Evolutionary conservation across 306 rosid species (phyloP).

Genomic region (Gillenia trifoliata): DNA sequence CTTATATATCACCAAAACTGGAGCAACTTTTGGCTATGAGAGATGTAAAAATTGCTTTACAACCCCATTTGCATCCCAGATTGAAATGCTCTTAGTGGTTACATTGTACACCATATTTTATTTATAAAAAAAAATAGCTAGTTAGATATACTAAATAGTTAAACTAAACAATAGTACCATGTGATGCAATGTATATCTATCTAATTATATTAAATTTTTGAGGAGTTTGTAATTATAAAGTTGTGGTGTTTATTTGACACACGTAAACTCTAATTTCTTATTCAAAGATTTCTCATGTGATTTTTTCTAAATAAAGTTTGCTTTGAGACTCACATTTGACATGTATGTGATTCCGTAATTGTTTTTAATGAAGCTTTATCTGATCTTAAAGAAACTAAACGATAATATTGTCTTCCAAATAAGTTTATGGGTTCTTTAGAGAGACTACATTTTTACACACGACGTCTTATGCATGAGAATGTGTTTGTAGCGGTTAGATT

Average conservation of each 20-base stretch:
- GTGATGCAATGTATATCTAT: neutral
- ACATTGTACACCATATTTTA: neutral
- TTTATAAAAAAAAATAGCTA: too few relatives aligned
- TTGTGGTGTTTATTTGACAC: neutral
- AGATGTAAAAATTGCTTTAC: too few relatives aligned
- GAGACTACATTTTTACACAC: neutral
- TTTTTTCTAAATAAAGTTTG: too few relatives aligned
- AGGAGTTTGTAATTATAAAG: neutral
- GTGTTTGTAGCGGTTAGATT: neutral
- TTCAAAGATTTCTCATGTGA: too few relatives aligned
- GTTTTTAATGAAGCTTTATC: too few relatives aligned
- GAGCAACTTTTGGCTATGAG: too few relatives aligned
- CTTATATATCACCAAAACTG: too few relatives aligned
- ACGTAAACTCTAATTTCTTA: neutral
- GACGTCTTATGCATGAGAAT: neutral
- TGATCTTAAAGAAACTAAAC: neutral
- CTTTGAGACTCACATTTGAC: neutral
- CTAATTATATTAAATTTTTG: too few relatives aligned
- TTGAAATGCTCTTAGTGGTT: too few relatives aligned
- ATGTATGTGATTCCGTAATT: too few relatives aligned
- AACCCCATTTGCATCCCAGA: too few relatives aligned
- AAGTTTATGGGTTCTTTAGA: too few relatives aligned
- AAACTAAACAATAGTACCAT: neutral
- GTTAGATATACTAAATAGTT: neutral
- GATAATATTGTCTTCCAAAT: neutral